Evolutionary conservation across 2,329 filamentous ascomycete species (phyloP).

Genomic region (Venturia carpophila): DNA sequence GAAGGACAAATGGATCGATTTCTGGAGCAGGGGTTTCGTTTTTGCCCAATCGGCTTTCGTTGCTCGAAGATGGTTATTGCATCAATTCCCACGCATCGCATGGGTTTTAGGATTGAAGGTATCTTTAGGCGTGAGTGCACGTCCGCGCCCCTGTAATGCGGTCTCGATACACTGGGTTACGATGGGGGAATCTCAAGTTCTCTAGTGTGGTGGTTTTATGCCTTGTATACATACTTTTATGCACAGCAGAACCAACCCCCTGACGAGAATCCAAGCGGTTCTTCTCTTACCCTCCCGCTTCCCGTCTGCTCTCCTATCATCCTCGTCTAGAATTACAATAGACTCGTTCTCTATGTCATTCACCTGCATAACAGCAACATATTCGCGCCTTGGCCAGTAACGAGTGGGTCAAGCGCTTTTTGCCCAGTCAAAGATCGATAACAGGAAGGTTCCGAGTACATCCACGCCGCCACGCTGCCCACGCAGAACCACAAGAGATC

Average conservation of each 20-base stretch:
- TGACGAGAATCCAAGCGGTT: neutral
- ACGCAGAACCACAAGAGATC: neutral
- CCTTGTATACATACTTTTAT: slow-evolving; percentile 2
- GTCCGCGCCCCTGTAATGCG: neutral
- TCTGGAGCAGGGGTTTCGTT: neutral
- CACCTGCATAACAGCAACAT: neutral
- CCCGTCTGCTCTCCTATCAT: neutral
- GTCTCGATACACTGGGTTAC: neutral
- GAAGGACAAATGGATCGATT: neutral
- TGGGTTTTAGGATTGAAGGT: neutral
- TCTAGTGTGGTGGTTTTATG: neutral
- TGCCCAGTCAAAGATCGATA: neutral
- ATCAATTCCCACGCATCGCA: neutral
- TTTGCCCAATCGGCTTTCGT: neutral
- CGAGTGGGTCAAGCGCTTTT: neutral
- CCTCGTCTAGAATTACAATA: neutral
- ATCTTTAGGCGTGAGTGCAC: slow-evolving; percentile 5
- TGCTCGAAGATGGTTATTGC: neutral
- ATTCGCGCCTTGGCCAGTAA: neutral
- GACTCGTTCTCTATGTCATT: neutral
- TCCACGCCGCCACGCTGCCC: no score
- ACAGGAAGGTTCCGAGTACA: neutral
- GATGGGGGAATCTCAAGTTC: neutral
- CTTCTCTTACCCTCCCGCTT: neutral
- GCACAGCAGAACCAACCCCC: neutral